These are phyloP conservation scores for Coleophoma eucalyptorum DNA, from an alignment of 2,329 filamentous ascomycete species.

Conservation along the genomic window DNA sequence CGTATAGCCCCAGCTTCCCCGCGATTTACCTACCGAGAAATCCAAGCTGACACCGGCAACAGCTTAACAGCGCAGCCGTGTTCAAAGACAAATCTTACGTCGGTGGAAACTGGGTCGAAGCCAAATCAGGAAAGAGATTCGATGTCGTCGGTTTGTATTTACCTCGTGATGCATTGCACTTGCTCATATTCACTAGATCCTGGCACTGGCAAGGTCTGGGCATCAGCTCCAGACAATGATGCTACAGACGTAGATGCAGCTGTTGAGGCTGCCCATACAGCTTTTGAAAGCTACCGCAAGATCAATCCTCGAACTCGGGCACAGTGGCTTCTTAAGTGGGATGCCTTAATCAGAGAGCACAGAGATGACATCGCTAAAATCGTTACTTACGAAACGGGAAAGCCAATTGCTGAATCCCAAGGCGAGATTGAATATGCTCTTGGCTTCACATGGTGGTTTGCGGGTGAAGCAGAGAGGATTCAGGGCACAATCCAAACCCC, in stretches of 20 bases:
- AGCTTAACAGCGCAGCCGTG: conserved; percentile 48
- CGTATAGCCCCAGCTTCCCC: no score
- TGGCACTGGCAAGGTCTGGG: conserved; percentile 34
- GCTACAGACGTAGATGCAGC: conserved; percentile 54
- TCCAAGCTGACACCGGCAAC: no score
- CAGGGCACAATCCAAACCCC: conserved; percentile 54
- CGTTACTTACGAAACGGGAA: conserved; percentile 51
- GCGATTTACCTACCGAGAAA: no score
- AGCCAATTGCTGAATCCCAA: conserved; percentile 42
- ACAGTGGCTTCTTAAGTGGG: conserved; percentile 58
- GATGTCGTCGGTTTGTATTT: conserved; percentile 43
- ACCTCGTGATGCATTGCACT: neutral
- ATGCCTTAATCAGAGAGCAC: conserved; percentile 55
- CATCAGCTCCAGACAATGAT: conserved; percentile 30
- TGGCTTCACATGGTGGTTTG: conserved; percentile 46
- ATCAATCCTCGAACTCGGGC: conserved; percentile 54
- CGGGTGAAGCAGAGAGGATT: conserved; percentile 54
- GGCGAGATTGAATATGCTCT: conserved; percentile 46
- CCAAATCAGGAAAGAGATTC: conserved; percentile 53
- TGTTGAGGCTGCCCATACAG: conserved; percentile 50
- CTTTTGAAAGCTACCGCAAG: conserved; percentile 54
- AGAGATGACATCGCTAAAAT: conserved; percentile 56
- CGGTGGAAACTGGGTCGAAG: conserved; percentile 49
- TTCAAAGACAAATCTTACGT: conserved; percentile 50
- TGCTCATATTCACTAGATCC: conserved; percentile 34